These are phyloP conservation scores for Kuraishia ogatae DNA, from an alignment of 805 yeast genomes.

Conservation along the genomic window DNA sequence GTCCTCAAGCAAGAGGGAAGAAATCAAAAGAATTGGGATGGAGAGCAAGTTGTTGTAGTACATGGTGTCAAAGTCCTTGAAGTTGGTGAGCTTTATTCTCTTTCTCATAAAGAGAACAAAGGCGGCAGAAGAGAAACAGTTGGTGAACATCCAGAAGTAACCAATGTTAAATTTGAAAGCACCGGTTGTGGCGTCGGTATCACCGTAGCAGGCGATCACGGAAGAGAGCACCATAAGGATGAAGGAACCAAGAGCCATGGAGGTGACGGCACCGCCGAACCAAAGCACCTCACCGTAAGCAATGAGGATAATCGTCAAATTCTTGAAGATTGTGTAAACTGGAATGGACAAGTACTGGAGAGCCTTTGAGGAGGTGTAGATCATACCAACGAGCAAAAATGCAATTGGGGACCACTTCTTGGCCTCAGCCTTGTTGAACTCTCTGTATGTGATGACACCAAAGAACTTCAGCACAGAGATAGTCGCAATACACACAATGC, in stretches of 20 bases:
- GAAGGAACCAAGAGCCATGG: conserved; percentile 87
- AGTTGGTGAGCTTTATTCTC: conserved; percentile 94
- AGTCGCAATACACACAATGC: conserved; percentile 70
- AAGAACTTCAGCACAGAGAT: conserved; percentile 65
- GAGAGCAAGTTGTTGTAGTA: conserved; percentile 93
- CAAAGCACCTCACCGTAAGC: conserved; percentile 98
- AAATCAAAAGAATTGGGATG: conserved; percentile 74
- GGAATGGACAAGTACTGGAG: conserved; percentile 87
- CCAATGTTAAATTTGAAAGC: conserved; percentile 51
- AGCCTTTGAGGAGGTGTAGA: conserved; percentile 94
- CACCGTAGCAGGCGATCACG: conserved; percentile 90
- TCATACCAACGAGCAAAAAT: conserved; percentile 81
- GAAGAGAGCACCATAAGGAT: conserved; percentile 90
- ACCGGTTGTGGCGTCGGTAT: conserved; percentile 29
- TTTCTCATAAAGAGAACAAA: conserved; percentile 94
- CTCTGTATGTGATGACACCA: conserved; percentile 80
- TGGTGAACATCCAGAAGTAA: conserved; percentile 93
- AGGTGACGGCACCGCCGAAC: conserved; percentile 89
- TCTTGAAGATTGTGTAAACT: conserved; percentile 96
- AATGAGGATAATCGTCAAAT: conserved; percentile 89
- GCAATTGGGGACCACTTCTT: conserved; percentile 96
- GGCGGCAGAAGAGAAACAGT: conserved; percentile 90
- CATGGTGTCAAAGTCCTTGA: conserved; percentile 97
- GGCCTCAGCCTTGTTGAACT: conserved; percentile 79
- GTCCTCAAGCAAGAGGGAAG: conserved; percentile 79